phyloP scores from a whole-genome alignment of 2,329 filamentous ascomycete species.

The Trichoderma lentiforme region DNA sequence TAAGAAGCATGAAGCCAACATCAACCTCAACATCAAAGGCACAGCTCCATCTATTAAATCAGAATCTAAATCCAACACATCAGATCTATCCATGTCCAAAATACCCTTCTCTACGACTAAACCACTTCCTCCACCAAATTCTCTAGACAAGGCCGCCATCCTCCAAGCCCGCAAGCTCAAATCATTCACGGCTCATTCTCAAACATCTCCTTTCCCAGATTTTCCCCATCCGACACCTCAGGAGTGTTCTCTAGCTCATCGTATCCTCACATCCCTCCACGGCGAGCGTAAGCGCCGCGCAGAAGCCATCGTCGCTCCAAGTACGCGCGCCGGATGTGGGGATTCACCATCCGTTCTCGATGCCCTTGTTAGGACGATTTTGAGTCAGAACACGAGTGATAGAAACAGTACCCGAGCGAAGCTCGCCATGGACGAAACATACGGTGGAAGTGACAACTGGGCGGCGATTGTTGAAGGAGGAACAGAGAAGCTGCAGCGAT shows the following conservation, averaged over 20 bases:
- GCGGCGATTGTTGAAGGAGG: slow-evolving; percentile 40
- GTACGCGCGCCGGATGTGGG: slow-evolving; percentile 61
- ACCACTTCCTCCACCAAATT: background rate
- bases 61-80: background rate
- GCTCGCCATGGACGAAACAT: slow-evolving; percentile 43
- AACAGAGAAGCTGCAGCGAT: slow-evolving; percentile 44
- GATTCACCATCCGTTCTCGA: slow-evolving; percentile 50
- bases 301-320: slow-evolving; percentile 57
- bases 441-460: slow-evolving; percentile 45
- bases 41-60: background rate
- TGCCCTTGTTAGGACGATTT: slow-evolving; percentile 49
- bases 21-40: background rate
- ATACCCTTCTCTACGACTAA: background rate
- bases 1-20: background rate
- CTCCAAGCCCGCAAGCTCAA: slow-evolving; percentile 44
- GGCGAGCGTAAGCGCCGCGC: slow-evolving; percentile 59
- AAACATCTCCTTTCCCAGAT: slow-evolving; percentile 61
- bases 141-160: slow-evolving; percentile 21
- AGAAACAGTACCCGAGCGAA: slow-evolving; percentile 59
- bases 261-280: slow-evolving; percentile 61
- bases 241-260: slow-evolving; percentile 67
- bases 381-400: slow-evolving; percentile 53
- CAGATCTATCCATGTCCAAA: background rate
- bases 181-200: slow-evolving; percentile 38
- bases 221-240: slow-evolving; percentile 62